phyloP scores from a whole-genome alignment of 1,139 yeast genomes.

The Dujonia santamariae region DNA sequence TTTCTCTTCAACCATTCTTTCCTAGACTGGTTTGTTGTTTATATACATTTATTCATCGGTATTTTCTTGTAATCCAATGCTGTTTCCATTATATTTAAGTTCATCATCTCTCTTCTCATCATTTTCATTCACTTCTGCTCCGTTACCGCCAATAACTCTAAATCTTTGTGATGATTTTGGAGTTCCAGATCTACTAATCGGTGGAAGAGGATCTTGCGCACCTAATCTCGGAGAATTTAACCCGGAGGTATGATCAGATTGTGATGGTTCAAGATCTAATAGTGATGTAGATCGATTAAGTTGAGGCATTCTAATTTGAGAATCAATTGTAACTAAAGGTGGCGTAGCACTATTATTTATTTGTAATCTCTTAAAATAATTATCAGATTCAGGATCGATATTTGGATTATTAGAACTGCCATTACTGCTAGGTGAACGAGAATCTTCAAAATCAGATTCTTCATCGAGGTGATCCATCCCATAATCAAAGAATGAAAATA shows the following conservation, averaged over 20 bases:
- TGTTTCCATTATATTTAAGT: constrained; percentile 20
- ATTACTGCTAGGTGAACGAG: too few relatives aligned
- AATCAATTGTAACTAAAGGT: too few relatives aligned
- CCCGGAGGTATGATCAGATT: too few relatives aligned
- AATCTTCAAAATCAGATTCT: neutral
- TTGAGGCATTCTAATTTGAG: too few relatives aligned
- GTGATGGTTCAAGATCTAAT: too few relatives aligned
- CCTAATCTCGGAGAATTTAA: constrained; percentile 9
- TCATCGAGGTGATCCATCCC: constrained; percentile 24
- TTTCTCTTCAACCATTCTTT: constrained; percentile 2
- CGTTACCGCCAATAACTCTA: neutral
- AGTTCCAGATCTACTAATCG: constrained; percentile 16
- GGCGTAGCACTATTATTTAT: too few relatives aligned
- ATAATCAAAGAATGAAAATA: constrained; percentile 43
- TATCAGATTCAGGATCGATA: too few relatives aligned
- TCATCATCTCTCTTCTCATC: constrained; percentile 8
- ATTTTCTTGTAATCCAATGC: constrained; percentile 13
- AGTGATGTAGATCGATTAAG: too few relatives aligned
- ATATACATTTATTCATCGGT: constrained; percentile 15
- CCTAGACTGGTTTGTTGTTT: constrained; percentile 6
- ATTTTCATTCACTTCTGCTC: constrained; percentile 3
- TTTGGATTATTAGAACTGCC: too few relatives aligned
- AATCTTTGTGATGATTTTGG: constrained; percentile 11
- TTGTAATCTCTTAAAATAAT: too few relatives aligned
- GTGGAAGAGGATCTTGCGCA: constrained; percentile 3